phyloP scores from a whole-genome alignment of 768 basidiomycete species.

The Tylopilus rubrobrunneus region DNA sequence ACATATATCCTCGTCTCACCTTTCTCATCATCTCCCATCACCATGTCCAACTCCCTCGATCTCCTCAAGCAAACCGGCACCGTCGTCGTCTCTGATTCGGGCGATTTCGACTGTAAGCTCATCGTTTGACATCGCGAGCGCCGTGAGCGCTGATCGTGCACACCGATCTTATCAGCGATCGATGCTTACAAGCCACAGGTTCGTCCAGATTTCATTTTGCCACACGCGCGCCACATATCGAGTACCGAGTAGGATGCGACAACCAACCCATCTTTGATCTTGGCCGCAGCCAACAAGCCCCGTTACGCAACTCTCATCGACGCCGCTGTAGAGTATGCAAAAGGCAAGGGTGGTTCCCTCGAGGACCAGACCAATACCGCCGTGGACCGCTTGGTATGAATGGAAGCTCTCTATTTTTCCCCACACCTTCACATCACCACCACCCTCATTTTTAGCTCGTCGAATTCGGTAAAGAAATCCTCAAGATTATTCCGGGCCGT shows the following conservation, averaged over 20 bases:
- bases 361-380: slow-evolving; percentile 77
- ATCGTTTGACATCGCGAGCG: slow-evolving; percentile 7
- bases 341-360: slow-evolving; percentile 73
- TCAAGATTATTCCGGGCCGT: slow-evolving; percentile 93
- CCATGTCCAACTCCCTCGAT: slow-evolving; percentile 74
- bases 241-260: slow-evolving; percentile 75
- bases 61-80: slow-evolving; percentile 89
- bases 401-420: slow-evolving; percentile 11
- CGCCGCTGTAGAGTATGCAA: slow-evolving; percentile 67
- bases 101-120: slow-evolving; percentile 79
- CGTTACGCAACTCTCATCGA: slow-evolving; percentile 82
- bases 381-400: slow-evolving; percentile 80
- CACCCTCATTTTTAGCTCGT: slow-evolving; percentile 61
- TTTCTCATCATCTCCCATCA: slow-evolving; percentile 38
- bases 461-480: slow-evolving; percentile 95
- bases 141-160: slow-evolving; percentile 22
- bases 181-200: slow-evolving; percentile 95
- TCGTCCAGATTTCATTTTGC: slow-evolving; percentile 20
- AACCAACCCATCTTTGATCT: slow-evolving; percentile 93
- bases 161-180: slow-evolving; percentile 59
- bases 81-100: slow-evolving; percentile 95
- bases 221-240: slow-evolving; percentile 4
- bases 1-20: slow-evolving; percentile 10
- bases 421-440: slow-evolving; percentile 7
- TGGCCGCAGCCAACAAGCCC: slow-evolving; percentile 88